Conservation (phyloP, 2,329 filamentous ascomycete genomes). For the Trichoderma guizhouense region DNA sequence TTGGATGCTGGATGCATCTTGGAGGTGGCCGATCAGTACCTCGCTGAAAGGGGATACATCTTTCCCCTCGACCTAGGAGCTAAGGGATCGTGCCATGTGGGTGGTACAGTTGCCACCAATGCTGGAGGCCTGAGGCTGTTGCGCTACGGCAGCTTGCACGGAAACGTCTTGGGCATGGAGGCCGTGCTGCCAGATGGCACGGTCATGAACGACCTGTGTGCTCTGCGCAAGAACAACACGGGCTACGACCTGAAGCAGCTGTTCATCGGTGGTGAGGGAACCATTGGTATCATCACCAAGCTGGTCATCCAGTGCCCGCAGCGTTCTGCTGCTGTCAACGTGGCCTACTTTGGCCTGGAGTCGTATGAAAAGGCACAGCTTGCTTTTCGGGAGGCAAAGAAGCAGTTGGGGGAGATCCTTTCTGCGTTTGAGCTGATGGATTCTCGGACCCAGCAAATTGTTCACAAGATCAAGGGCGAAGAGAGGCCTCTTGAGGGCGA, state of each 20-base stretch:
- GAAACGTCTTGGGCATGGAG: conserved; percentile 87
- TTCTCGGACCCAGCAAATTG: conserved; percentile 72
- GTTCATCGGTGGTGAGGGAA: conserved; percentile 94
- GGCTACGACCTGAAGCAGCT: conserved; percentile 96
- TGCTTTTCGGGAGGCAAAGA: conserved; percentile 86
- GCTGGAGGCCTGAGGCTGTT: conserved; percentile 87
- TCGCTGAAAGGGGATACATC: conserved; percentile 79
- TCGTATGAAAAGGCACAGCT: conserved; percentile 85
- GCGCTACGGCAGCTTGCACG: conserved; percentile 91
- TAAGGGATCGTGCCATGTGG: conserved; percentile 94
- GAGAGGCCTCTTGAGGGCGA: conserved; percentile 78
- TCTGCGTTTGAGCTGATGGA: conserved; percentile 99
- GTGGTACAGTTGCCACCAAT: conserved; percentile 94
- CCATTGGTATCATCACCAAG: conserved; percentile 88
- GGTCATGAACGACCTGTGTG: conserved; percentile 82
- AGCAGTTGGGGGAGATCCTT: conserved; percentile 87
- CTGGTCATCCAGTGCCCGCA: conserved; percentile 88
- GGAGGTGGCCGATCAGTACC: conserved; percentile 80
- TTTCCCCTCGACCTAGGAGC: conserved; percentile 97
- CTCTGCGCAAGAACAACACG: conserved; percentile 95
- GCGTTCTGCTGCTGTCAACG: conserved; percentile 82
- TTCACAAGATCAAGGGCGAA: conserved; percentile 69
- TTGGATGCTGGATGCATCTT: conserved; percentile 89
- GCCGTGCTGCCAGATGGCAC: conserved; percentile 92
- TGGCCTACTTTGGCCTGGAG: conserved; percentile 88